These are phyloP conservation scores for Carex arenaria DNA, from an alignment of 202 grass and related monocot species.

Conservation along the genomic window DNA sequence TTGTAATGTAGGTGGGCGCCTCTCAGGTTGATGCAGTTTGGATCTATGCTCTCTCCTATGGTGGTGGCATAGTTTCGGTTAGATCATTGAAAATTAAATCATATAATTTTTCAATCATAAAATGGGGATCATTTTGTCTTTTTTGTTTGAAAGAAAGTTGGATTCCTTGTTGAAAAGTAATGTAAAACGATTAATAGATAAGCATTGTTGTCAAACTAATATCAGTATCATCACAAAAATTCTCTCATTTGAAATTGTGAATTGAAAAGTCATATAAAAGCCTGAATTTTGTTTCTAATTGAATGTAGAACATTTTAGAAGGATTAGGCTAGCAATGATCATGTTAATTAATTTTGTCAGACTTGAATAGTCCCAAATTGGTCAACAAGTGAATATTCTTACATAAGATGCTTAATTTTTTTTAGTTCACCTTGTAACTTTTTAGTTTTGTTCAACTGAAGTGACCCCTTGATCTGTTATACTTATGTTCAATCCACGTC, in stretches of 20 bases:
- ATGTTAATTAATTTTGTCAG: not conserved
- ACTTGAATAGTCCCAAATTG: not conserved
- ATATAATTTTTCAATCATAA: not conserved
- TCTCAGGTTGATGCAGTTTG: constrained; percentile 49
- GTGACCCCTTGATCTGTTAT: not conserved
- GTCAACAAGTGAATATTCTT: too few relatives aligned
- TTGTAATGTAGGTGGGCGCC: constrained; percentile 31
- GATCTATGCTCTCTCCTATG: constrained; percentile 81
- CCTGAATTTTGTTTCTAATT: not conserved
- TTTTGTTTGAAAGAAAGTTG: not conserved
- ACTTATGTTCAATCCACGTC: not conserved
- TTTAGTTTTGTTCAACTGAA: not conserved
- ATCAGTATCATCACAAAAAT: not conserved
- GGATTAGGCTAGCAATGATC: not conserved
- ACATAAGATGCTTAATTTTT: not conserved
- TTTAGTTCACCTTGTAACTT: not conserved
- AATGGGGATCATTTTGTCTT: not conserved
- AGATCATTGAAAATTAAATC: not conserved
- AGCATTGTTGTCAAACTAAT: not conserved
- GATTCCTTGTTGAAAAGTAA: not conserved
- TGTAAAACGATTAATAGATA: not conserved
- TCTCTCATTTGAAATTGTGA: not conserved
- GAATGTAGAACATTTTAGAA: not conserved
- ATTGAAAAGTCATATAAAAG: not conserved
- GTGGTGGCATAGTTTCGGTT: constrained; percentile 91